Conservation (phyloP, 1,284 basidiomycete species). For the Pseudozyma sp. region DNA sequence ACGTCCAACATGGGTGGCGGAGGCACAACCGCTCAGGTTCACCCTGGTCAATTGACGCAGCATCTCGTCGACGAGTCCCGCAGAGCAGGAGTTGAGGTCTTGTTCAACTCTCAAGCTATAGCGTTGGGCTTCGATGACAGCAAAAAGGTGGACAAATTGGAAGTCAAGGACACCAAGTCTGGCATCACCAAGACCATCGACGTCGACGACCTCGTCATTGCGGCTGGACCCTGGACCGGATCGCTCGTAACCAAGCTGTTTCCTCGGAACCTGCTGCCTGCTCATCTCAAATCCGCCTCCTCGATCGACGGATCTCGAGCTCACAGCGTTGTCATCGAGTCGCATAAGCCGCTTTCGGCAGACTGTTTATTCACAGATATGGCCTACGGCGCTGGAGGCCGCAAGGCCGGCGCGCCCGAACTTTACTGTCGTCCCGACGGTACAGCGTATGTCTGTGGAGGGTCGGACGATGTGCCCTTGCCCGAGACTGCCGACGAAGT, state of each 20-base stretch:
- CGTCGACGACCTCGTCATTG: conserved; percentile 37
- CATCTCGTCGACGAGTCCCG: conserved; percentile 76
- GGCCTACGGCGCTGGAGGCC: conserved; percentile 60
- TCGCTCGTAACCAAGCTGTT: conserved; percentile 73
- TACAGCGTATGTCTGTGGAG: conserved; percentile 69
- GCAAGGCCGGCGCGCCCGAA: conserved; percentile 50
- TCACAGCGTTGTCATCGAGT: conserved; percentile 71
- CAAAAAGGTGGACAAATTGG: conserved; percentile 38
- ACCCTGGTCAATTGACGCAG: conserved; percentile 82
- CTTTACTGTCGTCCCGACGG: conserved; percentile 68
- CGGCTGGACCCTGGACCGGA: conserved; percentile 82
- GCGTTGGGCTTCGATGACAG: conserved; percentile 36
- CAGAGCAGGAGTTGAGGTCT: conserved; percentile 70
- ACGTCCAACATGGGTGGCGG: conserved; percentile 68
- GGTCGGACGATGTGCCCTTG: conserved; percentile 69
- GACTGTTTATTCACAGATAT: conserved; percentile 73
- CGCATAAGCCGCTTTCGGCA: conserved; percentile 62
- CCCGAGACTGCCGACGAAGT: conserved; percentile 67
- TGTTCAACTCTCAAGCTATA: conserved; percentile 65
- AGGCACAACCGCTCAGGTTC: conserved; percentile 80
- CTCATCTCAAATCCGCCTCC: conserved; percentile 65
- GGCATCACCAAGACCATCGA: conserved; percentile 18
- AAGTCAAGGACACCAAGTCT: conserved; percentile 21
- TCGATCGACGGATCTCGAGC: conserved; percentile 71
- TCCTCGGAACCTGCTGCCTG: conserved; percentile 64